Evolutionary conservation across 176 grass and related monocot genomes (phyloP), one percentile per base, ranked within the genome.

Genomic region (Bolboschoenus planiculmis): DNA sequence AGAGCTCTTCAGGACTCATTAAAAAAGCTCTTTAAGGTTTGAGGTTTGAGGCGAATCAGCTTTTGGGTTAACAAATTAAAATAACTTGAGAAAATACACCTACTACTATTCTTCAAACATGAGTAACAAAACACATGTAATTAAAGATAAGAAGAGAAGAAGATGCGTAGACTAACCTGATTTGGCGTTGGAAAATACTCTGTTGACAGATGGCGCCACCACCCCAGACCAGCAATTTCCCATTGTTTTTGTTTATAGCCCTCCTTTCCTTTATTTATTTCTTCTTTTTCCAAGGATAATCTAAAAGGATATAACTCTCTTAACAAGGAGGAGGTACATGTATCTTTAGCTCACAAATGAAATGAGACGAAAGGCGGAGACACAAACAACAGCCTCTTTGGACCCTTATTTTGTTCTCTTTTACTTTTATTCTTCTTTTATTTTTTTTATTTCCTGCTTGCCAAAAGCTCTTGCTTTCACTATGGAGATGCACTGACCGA

Each of bases 161-260:
- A 88, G 24, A 36, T 36, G 7, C 48, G 43, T 58, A 23, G 30
- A 85, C 56, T 80, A 57, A 92, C 93, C 93, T 79, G 90, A 86
- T 57, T 95, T 95, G 33, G 80, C 88, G 35, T 66, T 90, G 34
- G 90, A 92, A 70, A 88, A 95, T 80, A 95, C 88, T 71, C 76
- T 89, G 50, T 89, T 87, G 35, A 84, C 61, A 34, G 63, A 77
- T 20, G 56, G 59, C 15, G 86, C 21, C 20, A 55, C 86, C 27
- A 64, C 82, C 11, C 29, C 83, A 75, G 85, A 87, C 79, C 81
- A 83, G 88, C 93, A 92, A 79, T 96, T 96, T 48, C 93, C 93
- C 90, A 92, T 96, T 50, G n/a, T 15, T 27, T 46, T 53, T 70
- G 30, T 56, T 77, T 56, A 73, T 65, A 56, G 18, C 70, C 39